Conservation (phyloP, 306 rosid species). For the Dicorynia guianensis region DNA sequence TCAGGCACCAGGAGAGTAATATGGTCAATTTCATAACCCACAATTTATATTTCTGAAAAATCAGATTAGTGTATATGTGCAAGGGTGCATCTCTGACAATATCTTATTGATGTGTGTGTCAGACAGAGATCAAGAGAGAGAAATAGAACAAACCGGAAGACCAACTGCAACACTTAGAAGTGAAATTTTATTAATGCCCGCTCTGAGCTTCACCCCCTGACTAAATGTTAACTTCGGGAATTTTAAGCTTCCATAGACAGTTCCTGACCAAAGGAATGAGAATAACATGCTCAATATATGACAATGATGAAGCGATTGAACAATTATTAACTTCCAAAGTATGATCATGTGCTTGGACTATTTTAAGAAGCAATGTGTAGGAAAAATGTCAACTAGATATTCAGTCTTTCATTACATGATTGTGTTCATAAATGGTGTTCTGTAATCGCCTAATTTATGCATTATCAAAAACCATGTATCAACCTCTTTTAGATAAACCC, state of each 20-base stretch:
- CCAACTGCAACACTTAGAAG: slow-evolving; percentile 96
- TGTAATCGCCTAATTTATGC: neutral
- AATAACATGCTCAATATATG: slow-evolving; percentile 27
- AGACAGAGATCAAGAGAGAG: slow-evolving; percentile 33
- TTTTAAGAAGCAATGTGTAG: neutral
- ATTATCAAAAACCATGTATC: neutral
- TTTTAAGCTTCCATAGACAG: slow-evolving; percentile 86
- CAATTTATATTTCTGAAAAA: slow-evolving; percentile 20
- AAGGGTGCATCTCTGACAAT: slow-evolving; percentile 15
- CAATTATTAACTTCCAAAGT: slow-evolving; percentile 26
- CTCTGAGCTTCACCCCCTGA: slow-evolving; percentile 74
- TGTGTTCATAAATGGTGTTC: neutral
- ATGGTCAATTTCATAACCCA: slow-evolving; percentile 21
- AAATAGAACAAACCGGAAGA: slow-evolving; percentile 79
- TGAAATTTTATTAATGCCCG: slow-evolving; percentile 84
- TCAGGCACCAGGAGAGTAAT: slow-evolving; percentile 36
- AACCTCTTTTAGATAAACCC: neutral
- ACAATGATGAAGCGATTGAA: slow-evolving; percentile 31
- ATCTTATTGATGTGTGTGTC: neutral
- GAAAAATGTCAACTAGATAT: neutral
- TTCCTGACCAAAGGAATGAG: slow-evolving; percentile 60
- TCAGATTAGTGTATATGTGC: slow-evolving; percentile 19
- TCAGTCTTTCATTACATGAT: neutral
- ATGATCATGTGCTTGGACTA: neutral
- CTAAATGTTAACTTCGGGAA: slow-evolving; percentile 83